Conservation (phyloP, 805 yeast species). For the Metschnikowia koreensis region DNA sequence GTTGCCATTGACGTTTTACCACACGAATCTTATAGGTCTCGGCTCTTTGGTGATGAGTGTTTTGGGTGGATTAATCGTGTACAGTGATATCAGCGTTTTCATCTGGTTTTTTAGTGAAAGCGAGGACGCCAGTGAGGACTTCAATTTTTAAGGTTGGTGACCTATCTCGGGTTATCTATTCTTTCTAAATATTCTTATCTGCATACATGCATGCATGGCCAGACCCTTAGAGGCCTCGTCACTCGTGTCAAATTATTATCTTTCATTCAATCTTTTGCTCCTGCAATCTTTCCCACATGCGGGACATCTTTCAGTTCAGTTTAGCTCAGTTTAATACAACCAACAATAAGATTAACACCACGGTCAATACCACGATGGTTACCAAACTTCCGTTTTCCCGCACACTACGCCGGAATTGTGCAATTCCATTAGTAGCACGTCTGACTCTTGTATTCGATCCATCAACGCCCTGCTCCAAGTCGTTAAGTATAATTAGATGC, state of each 20-base stretch:
- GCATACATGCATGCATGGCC: background rate
- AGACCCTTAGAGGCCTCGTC: background rate
- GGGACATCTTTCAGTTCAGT: background rate
- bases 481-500: conserved; percentile 40
- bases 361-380: conserved; percentile 41
- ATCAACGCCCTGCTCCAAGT: conserved; percentile 43
- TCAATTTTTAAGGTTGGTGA: conserved; percentile 30
- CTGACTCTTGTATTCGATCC: conserved; percentile 29
- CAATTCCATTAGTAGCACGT: conserved; percentile 30
- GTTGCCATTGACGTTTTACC: conserved; percentile 43
- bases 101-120: conserved; percentile 47
- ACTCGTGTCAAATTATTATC: background rate
- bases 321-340: conserved; percentile 35
- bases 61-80: conserved; percentile 44
- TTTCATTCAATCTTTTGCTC: no score
- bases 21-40: conserved; percentile 33
- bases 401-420: conserved; percentile 31
- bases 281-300: no score
- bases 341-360: conserved; percentile 38
- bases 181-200: background rate
- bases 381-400: conserved; percentile 44
- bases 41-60: conserved; percentile 45
- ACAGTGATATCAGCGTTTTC: conserved; percentile 42
- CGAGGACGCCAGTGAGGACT: conserved; percentile 46
- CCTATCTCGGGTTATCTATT: background rate